These are phyloP conservation scores for Clavaria fumosa DNA, from an alignment of 768 basidiomycete genomes.

Conservation along the genomic window DNA sequence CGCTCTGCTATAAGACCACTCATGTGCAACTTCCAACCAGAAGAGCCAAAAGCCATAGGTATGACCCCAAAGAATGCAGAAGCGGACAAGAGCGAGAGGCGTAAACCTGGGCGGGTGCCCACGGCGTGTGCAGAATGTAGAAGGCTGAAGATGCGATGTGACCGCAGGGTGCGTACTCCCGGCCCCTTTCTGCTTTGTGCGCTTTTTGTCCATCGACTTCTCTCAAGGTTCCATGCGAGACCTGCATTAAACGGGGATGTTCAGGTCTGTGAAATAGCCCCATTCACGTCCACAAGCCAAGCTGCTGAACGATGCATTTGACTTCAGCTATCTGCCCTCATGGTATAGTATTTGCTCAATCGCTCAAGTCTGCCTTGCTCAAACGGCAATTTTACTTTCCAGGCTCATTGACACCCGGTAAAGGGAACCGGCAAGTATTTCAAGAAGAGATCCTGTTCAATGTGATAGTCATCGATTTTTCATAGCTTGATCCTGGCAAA, in stretches of 20 bases:
- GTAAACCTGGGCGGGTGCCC: conserved; percentile 17
- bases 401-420: conserved; percentile 44
- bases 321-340: conserved; percentile 66
- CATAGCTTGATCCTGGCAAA: conserved; percentile 44
- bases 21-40: too few relatives aligned
- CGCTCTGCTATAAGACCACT: too few relatives aligned
- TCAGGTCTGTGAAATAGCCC: too few relatives aligned
- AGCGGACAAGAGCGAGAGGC: not conserved
- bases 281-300: too few relatives aligned
- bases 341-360: conserved; percentile 30
- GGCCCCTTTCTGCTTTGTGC: conserved; percentile 1
- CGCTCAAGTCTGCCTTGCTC: not conserved
- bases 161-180: conserved; percentile 33
- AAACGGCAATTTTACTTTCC: not conserved
- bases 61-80: not conserved
- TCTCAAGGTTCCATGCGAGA: conserved; percentile 58
- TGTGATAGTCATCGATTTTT: not conserved
- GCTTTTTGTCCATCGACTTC: conserved; percentile 4
- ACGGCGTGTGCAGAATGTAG: conserved; percentile 39
- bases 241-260: conserved; percentile 62
- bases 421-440: conserved; percentile 34
- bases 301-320: too few relatives aligned
- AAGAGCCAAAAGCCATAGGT: too few relatives aligned
- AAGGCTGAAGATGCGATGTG: conserved; percentile 51
- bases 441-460: not conserved